Evolutionary conservation across 2,329 filamentous ascomycete species (phyloP), one percentile per base, ranked within the genome.

Genomic region (Macroventuria anomochaeta): DNA sequence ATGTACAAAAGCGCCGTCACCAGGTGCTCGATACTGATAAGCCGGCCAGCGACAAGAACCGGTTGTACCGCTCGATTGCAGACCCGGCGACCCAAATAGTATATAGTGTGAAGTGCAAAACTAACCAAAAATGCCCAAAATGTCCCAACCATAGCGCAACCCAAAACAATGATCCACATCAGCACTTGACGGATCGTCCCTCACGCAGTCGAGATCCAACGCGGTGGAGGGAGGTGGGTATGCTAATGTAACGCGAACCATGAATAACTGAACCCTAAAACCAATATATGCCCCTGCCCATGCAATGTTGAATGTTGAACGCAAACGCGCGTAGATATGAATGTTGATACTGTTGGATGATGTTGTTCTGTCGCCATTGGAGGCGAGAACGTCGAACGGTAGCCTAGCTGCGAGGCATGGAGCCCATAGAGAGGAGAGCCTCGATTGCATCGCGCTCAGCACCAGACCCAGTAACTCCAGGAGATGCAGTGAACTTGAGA

Each of bases 371-470:
- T 40, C 28, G 41, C 20, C 25, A 6, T 26, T 12, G 6, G 11
- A 41, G 5, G 23, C 7, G 36, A n/a, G 17, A 12, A 26, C 7
- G 32, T 38, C 26, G 12, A 34, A 34, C 15, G 31, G 26, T n/a
- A 75, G 73, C 81, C 29, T 49, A 54, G 20, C 33, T 41, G 29
- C 44, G 51, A 43, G 51, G 51, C 77, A 81, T 80, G 49, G 89
- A 93, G 77, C 90, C 88, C 75, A 95, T 88, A 74, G 87, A 85
- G 69, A 95, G 80, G 69, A 93, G 85, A 61, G 90, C 90, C 75
- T 91, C 90, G 61, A 93, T 85, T 49, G 90, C 90, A 75, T 91
- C 90, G 66, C 88, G 87, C 80, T 93, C 90, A 75, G 86, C 83
- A 42, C 66, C 65, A 46, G 63, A 64, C 34, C 61, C 67, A 58